phyloP scores from a whole-genome alignment of 345 rosid species.

The Sonneratia caseolaris region DNA sequence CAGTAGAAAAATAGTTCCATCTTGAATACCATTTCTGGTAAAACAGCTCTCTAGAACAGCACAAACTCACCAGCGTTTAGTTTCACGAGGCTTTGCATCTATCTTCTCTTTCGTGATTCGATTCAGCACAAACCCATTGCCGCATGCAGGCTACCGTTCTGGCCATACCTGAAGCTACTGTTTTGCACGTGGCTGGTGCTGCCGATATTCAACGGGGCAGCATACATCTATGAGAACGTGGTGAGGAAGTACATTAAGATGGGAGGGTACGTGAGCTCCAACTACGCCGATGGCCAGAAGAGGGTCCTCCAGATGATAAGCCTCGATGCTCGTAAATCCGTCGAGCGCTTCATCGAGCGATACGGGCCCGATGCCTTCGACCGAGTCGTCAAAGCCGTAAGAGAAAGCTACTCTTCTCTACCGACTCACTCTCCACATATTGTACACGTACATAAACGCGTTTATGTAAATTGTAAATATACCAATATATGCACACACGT shows the following conservation, averaged over 20 bases:
- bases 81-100: background rate
- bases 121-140: background rate
- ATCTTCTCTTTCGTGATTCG: background rate
- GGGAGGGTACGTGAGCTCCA: slow-evolving; percentile 29
- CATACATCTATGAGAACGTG: slow-evolving; percentile 57
- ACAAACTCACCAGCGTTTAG: no score
- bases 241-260: slow-evolving; percentile 57
- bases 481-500: no score
- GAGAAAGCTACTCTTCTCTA: background rate
- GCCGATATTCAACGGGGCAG: slow-evolving; percentile 81
- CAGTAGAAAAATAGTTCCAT: no score
- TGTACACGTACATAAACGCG: background rate
- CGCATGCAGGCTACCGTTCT: slow-evolving; percentile 66
- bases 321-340: slow-evolving; percentile 75
- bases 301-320: slow-evolving; percentile 85
- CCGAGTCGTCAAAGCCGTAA: slow-evolving; percentile 68
- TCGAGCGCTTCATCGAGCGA: slow-evolving; percentile 47
- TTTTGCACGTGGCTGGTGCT: slow-evolving; percentile 82
- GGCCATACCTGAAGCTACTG: slow-evolving; percentile 68
- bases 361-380: slow-evolving; percentile 79
- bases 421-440: background rate
- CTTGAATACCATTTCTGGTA: no score
- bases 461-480: background rate
- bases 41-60: no score
- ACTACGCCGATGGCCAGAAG: slow-evolving; percentile 47